Evolutionary conservation across 2,329 filamentous ascomycete species (phyloP).

Genomic region (Thielaviopsis musarum): DNA sequence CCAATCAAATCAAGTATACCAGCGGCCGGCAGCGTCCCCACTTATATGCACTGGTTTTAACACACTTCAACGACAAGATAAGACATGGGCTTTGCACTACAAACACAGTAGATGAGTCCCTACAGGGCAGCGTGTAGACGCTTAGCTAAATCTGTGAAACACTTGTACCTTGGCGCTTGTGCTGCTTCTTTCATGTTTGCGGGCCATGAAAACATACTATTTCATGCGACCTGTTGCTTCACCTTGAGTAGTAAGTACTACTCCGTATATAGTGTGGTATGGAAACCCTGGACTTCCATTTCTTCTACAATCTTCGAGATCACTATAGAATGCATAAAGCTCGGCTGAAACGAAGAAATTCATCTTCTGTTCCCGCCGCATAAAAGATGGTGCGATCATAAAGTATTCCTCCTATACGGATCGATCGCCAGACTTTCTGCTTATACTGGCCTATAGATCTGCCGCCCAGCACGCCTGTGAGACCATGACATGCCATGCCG

Average conservation of each 20-base stretch:
- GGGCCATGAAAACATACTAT: too few species aligned
- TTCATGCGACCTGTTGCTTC: too few species aligned
- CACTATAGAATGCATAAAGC: background rate
- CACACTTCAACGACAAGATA: background rate
- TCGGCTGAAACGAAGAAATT: background rate
- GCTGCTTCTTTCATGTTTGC: too few species aligned
- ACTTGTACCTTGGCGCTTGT: too few species aligned
- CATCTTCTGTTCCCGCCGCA: background rate
- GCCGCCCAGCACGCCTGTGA: background rate
- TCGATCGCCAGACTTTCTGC: background rate
- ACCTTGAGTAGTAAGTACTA: too few species aligned
- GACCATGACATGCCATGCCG: background rate
- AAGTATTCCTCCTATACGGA: background rate
- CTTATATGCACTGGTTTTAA: background rate
- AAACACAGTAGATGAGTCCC: background rate
- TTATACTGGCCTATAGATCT: background rate
- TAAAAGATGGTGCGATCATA: too few species aligned
- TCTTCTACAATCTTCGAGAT: background rate
- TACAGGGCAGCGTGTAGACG: background rate
- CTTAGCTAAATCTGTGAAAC: background rate
- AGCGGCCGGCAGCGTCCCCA: background rate
- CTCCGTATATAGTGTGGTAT: too few species aligned
- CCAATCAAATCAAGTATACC: background rate
- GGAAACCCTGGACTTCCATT: too few species aligned
- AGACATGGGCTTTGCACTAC: too few species aligned